Conservation (phyloP, 148 eudicot species). For the Dianthus caryophyllus region DNA sequence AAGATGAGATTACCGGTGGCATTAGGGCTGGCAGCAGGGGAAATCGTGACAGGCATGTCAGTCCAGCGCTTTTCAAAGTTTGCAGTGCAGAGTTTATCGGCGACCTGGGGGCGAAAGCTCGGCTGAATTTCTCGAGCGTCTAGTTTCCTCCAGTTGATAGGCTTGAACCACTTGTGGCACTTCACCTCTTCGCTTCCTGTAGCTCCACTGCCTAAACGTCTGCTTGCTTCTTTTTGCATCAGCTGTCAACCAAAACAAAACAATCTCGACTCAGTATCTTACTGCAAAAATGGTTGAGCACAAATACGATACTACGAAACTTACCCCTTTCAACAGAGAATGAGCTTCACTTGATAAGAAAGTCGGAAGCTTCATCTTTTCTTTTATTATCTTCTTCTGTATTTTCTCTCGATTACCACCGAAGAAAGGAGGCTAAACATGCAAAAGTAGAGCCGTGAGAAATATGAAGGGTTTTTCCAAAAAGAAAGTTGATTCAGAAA, state of each 20-base stretch:
- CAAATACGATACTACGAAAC: neutral
- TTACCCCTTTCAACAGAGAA: constrained; percentile 82
- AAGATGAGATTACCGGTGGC: constrained; percentile 49
- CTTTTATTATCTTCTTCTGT: constrained; percentile 79
- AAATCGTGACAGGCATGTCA: constrained; percentile 63
- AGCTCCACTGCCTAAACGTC: constrained; percentile 60
- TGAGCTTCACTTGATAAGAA: constrained; percentile 83
- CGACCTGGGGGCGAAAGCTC: constrained; percentile 70
- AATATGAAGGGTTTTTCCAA: neutral
- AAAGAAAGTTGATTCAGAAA: neutral
- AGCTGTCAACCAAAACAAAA: constrained; percentile 39
- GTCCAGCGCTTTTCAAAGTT: constrained; percentile 81
- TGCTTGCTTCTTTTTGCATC: constrained; percentile 63
- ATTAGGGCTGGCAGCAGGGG: constrained; percentile 82
- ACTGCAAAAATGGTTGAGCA: neutral
- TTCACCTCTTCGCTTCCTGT: constrained; percentile 71
- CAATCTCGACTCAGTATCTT: constrained; percentile 7
- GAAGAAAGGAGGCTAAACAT: constrained; percentile 75
- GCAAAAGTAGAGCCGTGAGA: constrained; percentile 6
- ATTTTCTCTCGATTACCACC: constrained; percentile 68
- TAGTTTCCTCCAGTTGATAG: constrained; percentile 77
- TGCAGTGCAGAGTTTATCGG: constrained; percentile 65
- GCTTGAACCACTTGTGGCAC: constrained; percentile 80
- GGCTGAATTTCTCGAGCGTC: constrained; percentile 62
- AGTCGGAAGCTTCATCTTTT: constrained; percentile 74